Conservation (phyloP, 805 yeast species). For the Zygoascus ofunaensis region DNA sequence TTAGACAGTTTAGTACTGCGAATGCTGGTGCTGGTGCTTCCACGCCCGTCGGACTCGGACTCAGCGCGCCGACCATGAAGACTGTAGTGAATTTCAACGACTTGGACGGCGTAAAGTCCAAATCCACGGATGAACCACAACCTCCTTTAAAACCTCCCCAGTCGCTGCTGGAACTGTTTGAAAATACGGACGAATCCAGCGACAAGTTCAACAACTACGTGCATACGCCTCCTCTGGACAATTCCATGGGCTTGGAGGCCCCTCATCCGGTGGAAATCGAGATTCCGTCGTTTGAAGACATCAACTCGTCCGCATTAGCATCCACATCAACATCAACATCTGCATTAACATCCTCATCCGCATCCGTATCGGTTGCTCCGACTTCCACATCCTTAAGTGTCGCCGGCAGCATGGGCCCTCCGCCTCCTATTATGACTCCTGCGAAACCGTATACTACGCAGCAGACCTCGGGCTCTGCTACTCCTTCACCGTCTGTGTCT, state of each 20-base stretch:
- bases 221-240: constrained; percentile 3
- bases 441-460: no score
- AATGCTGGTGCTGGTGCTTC: constrained; percentile 5
- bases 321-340: constrained; percentile 30
- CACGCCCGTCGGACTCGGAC: neutral
- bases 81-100: constrained; percentile 1
- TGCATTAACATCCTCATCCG: constrained; percentile 19
- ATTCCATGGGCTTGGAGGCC: constrained; percentile 7
- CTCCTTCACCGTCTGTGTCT: neutral
- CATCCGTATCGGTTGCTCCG: constrained; percentile 8
- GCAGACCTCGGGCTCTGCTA: neutral
- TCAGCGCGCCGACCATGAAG: neutral
- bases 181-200: constrained; percentile 34
- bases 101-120: neutral
- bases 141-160: constrained; percentile 50
- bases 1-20: neutral
- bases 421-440: no score
- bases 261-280: constrained; percentile 22
- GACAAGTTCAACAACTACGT: neutral
- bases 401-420: neutral
- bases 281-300: constrained; percentile 23
- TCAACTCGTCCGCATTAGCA: constrained; percentile 10
- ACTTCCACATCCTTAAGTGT: no score
- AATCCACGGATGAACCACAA: neutral
- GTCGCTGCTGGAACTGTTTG: constrained; percentile 62